Conservation (phyloP, 257 asterid genomes). For the Capsicum chinense region DNA sequence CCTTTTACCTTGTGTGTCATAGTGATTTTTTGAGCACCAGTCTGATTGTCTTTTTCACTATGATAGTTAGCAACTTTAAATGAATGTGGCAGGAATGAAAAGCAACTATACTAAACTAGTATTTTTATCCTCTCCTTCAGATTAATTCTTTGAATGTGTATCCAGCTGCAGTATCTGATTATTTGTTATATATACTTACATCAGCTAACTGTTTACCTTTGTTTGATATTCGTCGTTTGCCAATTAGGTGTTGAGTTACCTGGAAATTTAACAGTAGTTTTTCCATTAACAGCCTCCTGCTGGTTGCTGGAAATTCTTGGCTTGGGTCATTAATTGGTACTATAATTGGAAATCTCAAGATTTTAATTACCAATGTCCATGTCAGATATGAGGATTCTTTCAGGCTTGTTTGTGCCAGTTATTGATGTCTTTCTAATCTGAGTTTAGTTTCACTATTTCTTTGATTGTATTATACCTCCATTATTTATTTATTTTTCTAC, state of each 20-base stretch:
- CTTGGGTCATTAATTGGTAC: conserved; percentile 92
- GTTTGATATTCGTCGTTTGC: not conserved
- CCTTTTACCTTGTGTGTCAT: not conserved
- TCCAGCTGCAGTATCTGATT: conserved; percentile 20
- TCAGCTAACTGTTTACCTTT: not conserved
- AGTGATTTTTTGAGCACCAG: conserved; percentile 8
- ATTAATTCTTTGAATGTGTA: conserved; percentile 6
- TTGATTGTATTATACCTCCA: not conserved
- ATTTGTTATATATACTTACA: conserved; percentile 20
- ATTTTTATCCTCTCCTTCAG: not conserved
- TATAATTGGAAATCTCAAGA: conserved; percentile 94
- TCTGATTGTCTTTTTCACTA: not conserved
- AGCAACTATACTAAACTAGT: not conserved
- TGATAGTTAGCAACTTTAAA: conserved; percentile 5
- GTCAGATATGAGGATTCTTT: conserved; percentile 88
- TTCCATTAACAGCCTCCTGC: conserved; percentile 69
- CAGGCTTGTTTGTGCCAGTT: conserved; percentile 59
- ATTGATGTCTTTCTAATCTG: not conserved
- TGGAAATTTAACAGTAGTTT: conserved; percentile 32
- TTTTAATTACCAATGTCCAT: conserved; percentile 95
- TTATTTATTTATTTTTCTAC: not conserved
- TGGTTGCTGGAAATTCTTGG: conserved; percentile 78
- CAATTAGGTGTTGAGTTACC: conserved; percentile 27
- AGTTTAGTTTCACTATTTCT: conserved; percentile 12
- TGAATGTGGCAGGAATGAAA: not conserved